These are phyloP conservation scores for Turritis glabra DNA, from an alignment of 345 rosid species.

Conservation along the genomic window DNA sequence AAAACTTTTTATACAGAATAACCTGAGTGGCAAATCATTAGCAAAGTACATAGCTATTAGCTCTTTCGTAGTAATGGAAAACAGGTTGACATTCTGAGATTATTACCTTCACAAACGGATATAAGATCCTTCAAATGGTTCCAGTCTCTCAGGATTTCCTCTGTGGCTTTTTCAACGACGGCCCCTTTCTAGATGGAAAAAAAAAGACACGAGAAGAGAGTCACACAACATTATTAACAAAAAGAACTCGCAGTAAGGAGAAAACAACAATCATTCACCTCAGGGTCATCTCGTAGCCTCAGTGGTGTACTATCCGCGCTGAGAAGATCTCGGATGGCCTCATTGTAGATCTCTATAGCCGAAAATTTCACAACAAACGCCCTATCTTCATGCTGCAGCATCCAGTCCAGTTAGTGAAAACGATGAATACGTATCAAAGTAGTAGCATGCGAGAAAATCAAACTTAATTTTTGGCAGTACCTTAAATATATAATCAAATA, in stretches of 20 bases:
- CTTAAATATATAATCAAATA: slow-evolving; percentile 76
- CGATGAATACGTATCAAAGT: slow-evolving; percentile 16
- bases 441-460: neutral
- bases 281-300: slow-evolving; percentile 91
- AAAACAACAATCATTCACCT: slow-evolving; percentile 50
- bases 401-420: slow-evolving; percentile 21
- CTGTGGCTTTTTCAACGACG: slow-evolving; percentile 77
- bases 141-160: slow-evolving; percentile 84
- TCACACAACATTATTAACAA: neutral
- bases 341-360: slow-evolving; percentile 97
- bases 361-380: slow-evolving; percentile 91
- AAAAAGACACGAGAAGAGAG: slow-evolving; percentile 15
- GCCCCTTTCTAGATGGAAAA: slow-evolving; percentile 74
- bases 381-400: slow-evolving; percentile 84
- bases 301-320: slow-evolving; percentile 68
- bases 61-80: slow-evolving; percentile 2
- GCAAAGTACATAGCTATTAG: slow-evolving; percentile 9
- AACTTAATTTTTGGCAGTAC: slow-evolving; percentile 47
- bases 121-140: slow-evolving; percentile 85
- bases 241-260: neutral
- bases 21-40: slow-evolving; percentile 9
- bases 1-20: neutral
- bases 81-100: neutral
- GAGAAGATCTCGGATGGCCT: slow-evolving; percentile 88
- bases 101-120: slow-evolving; percentile 84